phyloP scores from a whole-genome alignment of 2,329 filamentous ascomycete genomes.

The Sporothrix brasiliensis region DNA sequence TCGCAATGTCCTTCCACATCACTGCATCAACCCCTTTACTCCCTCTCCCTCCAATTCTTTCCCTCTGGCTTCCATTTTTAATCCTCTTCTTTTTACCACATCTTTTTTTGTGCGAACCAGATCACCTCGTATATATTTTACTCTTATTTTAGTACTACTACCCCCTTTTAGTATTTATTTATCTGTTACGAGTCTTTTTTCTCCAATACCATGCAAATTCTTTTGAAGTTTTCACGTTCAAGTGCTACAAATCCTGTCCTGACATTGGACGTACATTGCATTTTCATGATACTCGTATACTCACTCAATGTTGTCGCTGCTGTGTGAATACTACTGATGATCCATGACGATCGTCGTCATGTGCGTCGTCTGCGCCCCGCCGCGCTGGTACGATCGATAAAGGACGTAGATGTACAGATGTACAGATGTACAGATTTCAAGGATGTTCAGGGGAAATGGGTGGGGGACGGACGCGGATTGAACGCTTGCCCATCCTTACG shows the following conservation, averaged over 20 bases:
- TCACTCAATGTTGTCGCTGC: background rate
- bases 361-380: too few relatives aligned
- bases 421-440: background rate
- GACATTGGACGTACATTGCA: too few relatives aligned
- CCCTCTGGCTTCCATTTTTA: conserved; percentile 19
- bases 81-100: conserved; percentile 1
- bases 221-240: background rate
- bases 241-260: background rate
- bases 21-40: background rate
- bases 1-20: conserved; percentile 13
- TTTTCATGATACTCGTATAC: too few relatives aligned
- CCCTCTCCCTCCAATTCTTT: background rate
- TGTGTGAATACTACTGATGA: too few relatives aligned
- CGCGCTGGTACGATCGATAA: background rate
- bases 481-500: background rate
- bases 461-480: background rate
- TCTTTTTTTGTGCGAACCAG: conserved; percentile 20
- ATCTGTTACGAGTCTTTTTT: background rate
- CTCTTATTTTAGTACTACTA: conserved; percentile 11
- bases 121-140: conserved; percentile 6
- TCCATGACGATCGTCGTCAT: too few relatives aligned
- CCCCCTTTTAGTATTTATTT: conserved; percentile 20
- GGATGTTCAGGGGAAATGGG: background rate
- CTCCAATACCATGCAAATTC: conserved; percentile 12
- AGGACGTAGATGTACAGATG: background rate